These are phyloP conservation scores for Corynespora cassiicola DNA, from an alignment of 2,329 filamentous ascomycete species.

Conservation along the genomic window DNA sequence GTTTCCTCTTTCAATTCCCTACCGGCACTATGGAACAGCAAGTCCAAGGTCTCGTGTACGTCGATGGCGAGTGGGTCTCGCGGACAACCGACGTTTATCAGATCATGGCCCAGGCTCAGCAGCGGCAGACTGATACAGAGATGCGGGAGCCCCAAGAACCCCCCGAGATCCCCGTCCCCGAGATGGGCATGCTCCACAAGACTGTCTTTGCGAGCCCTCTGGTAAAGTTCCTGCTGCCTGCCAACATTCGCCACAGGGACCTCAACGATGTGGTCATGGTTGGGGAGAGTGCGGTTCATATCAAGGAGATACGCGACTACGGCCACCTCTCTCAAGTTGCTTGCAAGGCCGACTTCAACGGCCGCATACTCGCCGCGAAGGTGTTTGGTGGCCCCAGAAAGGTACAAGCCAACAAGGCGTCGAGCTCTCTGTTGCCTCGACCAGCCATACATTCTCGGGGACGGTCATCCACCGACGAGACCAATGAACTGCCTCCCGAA, in stretches of 20 bases:
- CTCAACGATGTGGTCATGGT: conserved; percentile 88
- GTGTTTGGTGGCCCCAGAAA: conserved; percentile 66
- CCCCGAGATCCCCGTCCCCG: conserved; percentile 53
- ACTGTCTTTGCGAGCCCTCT: conserved; percentile 80
- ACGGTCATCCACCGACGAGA: conserved; percentile 20
- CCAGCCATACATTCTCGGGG: conserved; percentile 16
- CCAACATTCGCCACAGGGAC: conserved; percentile 72
- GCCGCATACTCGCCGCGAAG: conserved; percentile 78
- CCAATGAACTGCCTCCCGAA: conserved; percentile 69
- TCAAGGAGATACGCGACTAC: conserved; percentile 75
- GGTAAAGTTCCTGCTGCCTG: conserved; percentile 78
- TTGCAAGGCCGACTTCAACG: conserved; percentile 79
- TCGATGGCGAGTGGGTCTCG: conserved; percentile 43
- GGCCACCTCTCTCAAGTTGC: conserved; percentile 77
- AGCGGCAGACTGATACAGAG: conserved; percentile 30
- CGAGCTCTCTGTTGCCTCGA: conserved; percentile 23
- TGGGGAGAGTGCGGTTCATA: conserved; percentile 80
- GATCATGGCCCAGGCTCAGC: conserved; percentile 45
- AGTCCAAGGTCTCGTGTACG: conserved; percentile 31
- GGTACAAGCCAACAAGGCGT: conserved; percentile 15
- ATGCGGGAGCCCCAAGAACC: conserved; percentile 31
- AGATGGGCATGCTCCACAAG: conserved; percentile 76
- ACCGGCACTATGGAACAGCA: conserved; percentile 31
- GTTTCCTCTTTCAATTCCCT: conserved; percentile 1
- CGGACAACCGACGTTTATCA: conserved; percentile 48